A percentile compares a stretch with the other conserved stretches of the same genome.
Evolutionary conservation across 148 eudicot species (phyloP).

Genomic region (Cornus controversa): DNA sequence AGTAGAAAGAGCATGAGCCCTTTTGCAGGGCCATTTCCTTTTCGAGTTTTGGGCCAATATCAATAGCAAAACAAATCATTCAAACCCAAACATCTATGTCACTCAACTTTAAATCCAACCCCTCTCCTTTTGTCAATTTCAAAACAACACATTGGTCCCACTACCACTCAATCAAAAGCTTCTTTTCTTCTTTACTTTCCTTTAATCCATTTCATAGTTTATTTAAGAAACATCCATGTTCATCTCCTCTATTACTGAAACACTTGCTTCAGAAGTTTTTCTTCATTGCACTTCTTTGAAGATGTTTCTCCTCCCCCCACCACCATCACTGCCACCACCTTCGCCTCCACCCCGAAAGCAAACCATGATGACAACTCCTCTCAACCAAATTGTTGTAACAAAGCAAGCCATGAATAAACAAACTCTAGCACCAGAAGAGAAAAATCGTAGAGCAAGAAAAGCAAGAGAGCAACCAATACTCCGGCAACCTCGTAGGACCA

Average conservation of each 20-base stretch:
- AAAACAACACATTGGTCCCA: constrained; percentile 41
- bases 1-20: constrained; percentile 10
- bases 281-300: background rate
- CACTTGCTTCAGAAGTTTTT: background rate
- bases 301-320: constrained; percentile 32
- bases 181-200: constrained; percentile 21
- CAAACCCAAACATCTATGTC: constrained; percentile 30
- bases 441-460: constrained; percentile 12
- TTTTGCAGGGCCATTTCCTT: background rate
- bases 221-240: background rate
- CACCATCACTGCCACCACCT: constrained; percentile 24
- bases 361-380: constrained; percentile 21
- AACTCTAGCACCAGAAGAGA: constrained; percentile 20
- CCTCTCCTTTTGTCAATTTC: constrained; percentile 39
- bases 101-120: constrained; percentile 24
- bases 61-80: constrained; percentile 27
- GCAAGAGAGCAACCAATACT: constrained; percentile 37
- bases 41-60: constrained; percentile 8
- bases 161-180: constrained; percentile 34
- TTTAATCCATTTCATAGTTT: constrained; percentile 17
- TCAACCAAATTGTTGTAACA: constrained; percentile 22
- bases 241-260: background rate
- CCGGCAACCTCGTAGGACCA: constrained; percentile 55
- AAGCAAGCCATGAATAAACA: constrained; percentile 24
- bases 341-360: constrained; percentile 22